Base-by-base conservation (phyloP, 2,329 filamentous ascomycete species). In the Pezicula rhizophila region DNA sequence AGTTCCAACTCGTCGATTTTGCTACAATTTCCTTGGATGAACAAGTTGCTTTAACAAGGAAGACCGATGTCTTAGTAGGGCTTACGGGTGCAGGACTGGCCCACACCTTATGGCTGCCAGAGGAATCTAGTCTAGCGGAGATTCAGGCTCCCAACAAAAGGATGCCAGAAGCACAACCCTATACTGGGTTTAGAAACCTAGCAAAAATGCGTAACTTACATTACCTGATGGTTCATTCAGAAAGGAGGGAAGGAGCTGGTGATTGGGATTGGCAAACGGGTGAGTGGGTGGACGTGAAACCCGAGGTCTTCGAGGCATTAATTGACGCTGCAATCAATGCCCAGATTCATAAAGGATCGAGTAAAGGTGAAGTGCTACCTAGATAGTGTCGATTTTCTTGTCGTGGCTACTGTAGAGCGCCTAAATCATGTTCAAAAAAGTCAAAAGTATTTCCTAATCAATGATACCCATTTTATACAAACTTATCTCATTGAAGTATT, bases 71-170 rank as follows among this genome's bases (percentile, higher is more conserved):
- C 0, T 46, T 60, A 10, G 48, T 61, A 15, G 60, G 58, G 5
- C 48, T 59, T 38, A 56, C 52, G n/a, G 60, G 59, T 12, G 60
- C 59, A 1, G 60, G 52, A 11, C 47, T 63, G 49, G 56, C 58
- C n/a, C 57, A 61, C 47, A 54, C 54, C 11, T 47, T 62, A 23
- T 62, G 60, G 47, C 40, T 62, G 15, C 55, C 55, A 1, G 42
- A 54, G n/a, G 55, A 57, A 31, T 51, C 57, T 7, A 57, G 54
- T 12, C 42, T 54, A 10, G 54, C 52, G 1, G 56, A 58, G 42
- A 46, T 52, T 12, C 45, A 48, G 31, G 49, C 49, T 10, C 52
- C 52, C 2, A 41, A 41, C 26, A 41, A 28, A 23, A 41, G 40
- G 12, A 18, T 42, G n/a, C 46, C 46, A 34, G 46, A 42, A 23